These are phyloP conservation scores for Diplodia corticola DNA, from an alignment of 2,329 filamentous ascomycete species.

Conservation along the genomic window DNA sequence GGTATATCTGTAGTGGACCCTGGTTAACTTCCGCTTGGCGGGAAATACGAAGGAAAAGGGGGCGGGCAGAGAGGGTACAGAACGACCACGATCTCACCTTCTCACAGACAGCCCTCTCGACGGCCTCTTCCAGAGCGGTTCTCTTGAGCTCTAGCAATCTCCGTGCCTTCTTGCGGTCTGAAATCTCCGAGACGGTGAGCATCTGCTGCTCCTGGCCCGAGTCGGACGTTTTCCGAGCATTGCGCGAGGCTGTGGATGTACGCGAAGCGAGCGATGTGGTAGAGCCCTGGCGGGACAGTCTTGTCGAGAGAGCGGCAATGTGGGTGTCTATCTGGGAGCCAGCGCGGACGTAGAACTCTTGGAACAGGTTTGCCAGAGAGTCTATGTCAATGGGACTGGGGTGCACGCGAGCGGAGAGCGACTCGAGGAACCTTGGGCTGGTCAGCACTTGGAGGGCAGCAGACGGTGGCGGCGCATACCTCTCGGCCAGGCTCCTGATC, in stretches of 20 bases:
- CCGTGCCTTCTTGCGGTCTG: constrained; percentile 74
- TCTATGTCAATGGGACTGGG: constrained; percentile 81
- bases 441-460: not conserved
- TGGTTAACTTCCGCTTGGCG: constrained; percentile 32
- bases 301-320: constrained; percentile 74
- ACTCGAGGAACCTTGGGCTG: constrained; percentile 76
- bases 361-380: constrained; percentile 80
- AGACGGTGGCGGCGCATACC: constrained; percentile 51
- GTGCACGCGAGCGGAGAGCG: constrained; percentile 82
- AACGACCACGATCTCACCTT: constrained; percentile 50
- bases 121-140: constrained; percentile 79
- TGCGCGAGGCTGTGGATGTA: constrained; percentile 55
- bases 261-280: constrained; percentile 45
- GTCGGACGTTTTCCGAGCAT: constrained; percentile 32
- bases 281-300: constrained; percentile 68
- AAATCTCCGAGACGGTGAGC: constrained; percentile 84
- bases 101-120: constrained; percentile 83
- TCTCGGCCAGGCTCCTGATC: constrained; percentile 84
- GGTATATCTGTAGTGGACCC: constrained; percentile 58
- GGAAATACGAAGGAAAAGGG: constrained; percentile 24
- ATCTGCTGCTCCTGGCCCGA: constrained; percentile 69
- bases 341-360: constrained; percentile 86
- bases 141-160: constrained; percentile 77
- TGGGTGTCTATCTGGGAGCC: constrained; percentile 83
- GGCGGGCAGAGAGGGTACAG: not conserved